Percentiles rank a stretch among this genome's conserved stretches.
phyloP scores from a whole-genome alignment of 23 red algal genomes.

The Gracilaria domingensis region DNA sequence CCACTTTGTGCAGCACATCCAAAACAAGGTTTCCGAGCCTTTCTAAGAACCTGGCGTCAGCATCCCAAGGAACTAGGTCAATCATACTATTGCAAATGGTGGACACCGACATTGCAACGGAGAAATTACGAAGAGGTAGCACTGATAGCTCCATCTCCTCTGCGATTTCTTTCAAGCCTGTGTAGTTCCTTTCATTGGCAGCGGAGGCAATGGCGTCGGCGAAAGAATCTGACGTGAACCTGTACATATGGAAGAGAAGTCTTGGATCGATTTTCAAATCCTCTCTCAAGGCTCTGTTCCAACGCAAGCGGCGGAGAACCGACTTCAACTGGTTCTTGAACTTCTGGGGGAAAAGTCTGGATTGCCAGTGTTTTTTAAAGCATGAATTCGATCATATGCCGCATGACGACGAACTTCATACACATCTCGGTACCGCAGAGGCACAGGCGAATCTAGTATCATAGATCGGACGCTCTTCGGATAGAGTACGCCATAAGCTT shows the following conservation, averaged over 20 bases:
- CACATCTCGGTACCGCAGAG: background rate
- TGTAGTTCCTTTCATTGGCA: slow-evolving; percentile 21
- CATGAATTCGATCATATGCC: background rate
- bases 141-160: background rate
- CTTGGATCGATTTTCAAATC: background rate
- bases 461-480: background rate
- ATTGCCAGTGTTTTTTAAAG: background rate
- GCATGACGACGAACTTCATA: slow-evolving; percentile 6
- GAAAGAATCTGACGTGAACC: background rate
- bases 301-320: slow-evolving; percentile 4
- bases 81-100: background rate
- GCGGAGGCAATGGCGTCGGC: background rate
- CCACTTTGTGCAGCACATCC: background rate
- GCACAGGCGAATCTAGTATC: background rate
- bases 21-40: background rate
- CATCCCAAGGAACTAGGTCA: slow-evolving; percentile 9
- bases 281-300: slow-evolving; percentile 15
- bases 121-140: background rate
- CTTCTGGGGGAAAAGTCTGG: background rate
- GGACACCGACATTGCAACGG: background rate
- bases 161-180: background rate
- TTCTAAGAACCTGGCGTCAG: background rate
- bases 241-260: background rate
- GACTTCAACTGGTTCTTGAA: slow-evolving; percentile 16
- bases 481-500: slow-evolving; percentile 10